phyloP scores from a whole-genome alignment of 352 stramenopile genomes.

The Globisporangium parvum region DNA sequence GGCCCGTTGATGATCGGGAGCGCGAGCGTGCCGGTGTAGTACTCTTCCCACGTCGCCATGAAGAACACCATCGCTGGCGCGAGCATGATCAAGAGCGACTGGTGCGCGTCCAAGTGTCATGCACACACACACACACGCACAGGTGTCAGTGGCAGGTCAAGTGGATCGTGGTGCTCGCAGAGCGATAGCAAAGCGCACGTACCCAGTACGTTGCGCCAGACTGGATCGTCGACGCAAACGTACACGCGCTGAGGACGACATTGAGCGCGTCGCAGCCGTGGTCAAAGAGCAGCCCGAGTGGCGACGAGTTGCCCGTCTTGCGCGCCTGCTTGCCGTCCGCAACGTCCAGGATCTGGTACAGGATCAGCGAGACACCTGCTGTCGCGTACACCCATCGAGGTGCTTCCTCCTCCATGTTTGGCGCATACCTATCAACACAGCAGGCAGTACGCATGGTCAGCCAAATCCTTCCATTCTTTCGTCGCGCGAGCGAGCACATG shows the following conservation, averaged over 20 bases:
- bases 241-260: conserved; percentile 76
- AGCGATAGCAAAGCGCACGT: not conserved
- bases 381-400: conserved; percentile 69
- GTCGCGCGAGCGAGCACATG: no score
- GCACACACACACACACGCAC: not conserved
- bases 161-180: not conserved
- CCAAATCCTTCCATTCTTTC: no score
- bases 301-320: conserved; percentile 84
- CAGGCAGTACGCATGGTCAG: conserved; percentile 14
- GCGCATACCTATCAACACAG: conserved; percentile 64
- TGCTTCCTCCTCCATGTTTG: conserved; percentile 79
- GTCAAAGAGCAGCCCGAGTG: conserved; percentile 79
- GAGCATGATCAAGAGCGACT: conserved; percentile 72
- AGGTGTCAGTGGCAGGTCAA: conserved; percentile 4
- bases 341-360: conserved; percentile 85
- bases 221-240: conserved; percentile 81
- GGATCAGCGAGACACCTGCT: conserved; percentile 52
- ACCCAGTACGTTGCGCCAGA: conserved; percentile 82
- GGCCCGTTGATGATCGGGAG: conserved; percentile 95
- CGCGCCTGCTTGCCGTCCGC: conserved; percentile 84
- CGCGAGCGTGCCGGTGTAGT: conserved; percentile 94
- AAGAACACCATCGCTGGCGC: conserved; percentile 91
- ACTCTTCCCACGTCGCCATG: conserved; percentile 98
- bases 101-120: not conserved
- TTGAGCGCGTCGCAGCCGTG: conserved; percentile 84